Base-by-base conservation (phyloP, 108 stramenopile genomes). In the Pinguiococcus pyrenoidosus region DNA sequence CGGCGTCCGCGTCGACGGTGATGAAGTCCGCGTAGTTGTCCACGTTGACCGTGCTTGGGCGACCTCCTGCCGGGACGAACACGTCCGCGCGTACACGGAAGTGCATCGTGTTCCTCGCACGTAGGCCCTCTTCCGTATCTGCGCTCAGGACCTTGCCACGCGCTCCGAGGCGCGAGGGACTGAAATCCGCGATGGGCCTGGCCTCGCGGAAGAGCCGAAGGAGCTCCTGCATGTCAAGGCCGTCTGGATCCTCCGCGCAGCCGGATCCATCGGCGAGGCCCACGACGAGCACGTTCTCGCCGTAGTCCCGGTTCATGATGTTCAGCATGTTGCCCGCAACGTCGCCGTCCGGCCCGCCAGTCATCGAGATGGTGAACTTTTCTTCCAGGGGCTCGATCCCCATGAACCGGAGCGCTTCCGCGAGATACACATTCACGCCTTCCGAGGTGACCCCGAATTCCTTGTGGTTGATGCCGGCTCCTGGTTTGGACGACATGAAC, bases 261-360 rank as follows among this genome's bases (percentile, higher is more conserved):
- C 87, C 95, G 5, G 85, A 79, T n/a, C 80, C 82, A 69, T 96
- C 95, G 6, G 89, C 89, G 36, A 96, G 63, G 0, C 91, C 95
- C 23, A 96, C 87, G 54, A 96, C 75, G 47, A 81, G 85, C 28
- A 71, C 85, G 65, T 80, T 87, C 0, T 79, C 78, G n/a, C 86
- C 84, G 59, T 96, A 96, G 43, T 97, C 95, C 0, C 95, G 80
- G 54, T 73, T 46, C 48, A 97, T 58, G 49, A 97, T 93, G 47
- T 85, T 85, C 44, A 97, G 75, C 66, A 90, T 84, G 64, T 97
- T 97, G 10, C 95, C 95, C 17, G 83, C 95, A 2, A 97, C 95
- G 54, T 97, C 95, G 21, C 95, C 95, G 75, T 97, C 91, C 0
- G 95, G 89, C 13, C 95, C 95, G 26, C 95, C 95, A 0, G 91